Conservation (phyloP, 2,329 filamentous ascomycete species). For the Hymenoscyphus fructigenus region DNA sequence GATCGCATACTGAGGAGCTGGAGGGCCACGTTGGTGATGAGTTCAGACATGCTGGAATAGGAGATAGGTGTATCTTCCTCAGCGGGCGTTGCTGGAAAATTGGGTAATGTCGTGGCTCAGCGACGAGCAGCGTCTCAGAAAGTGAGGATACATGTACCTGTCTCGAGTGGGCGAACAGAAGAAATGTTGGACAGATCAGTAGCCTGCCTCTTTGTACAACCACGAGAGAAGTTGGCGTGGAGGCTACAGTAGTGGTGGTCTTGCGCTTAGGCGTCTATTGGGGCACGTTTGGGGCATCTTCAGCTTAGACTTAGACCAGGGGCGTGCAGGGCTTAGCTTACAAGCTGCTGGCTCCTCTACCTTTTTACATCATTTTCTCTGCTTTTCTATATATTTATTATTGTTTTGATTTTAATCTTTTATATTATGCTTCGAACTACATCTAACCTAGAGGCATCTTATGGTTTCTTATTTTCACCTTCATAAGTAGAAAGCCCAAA, state of each 20-base stretch:
- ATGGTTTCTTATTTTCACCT: too few species aligned
- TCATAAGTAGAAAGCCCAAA: too few species aligned
- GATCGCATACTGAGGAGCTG: conserved; percentile 37
- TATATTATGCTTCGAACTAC: too few species aligned
- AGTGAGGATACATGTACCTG: conserved; percentile 37
- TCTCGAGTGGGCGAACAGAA: not conserved
- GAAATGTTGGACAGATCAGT: not conserved
- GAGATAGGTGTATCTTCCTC: not conserved
- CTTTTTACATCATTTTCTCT: too few species aligned
- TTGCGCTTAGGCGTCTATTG: conserved; percentile 1
- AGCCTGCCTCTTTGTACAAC: not conserved
- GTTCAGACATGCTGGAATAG: conserved; percentile 29
- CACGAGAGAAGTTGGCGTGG: not conserved
- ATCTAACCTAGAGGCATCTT: too few species aligned
- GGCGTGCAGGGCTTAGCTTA: not conserved
- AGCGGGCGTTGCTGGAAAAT: conserved; percentile 5
- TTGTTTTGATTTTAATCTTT: too few species aligned
- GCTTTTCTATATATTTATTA: too few species aligned
- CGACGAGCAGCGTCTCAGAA: conserved; percentile 31
- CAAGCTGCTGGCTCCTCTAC: too few species aligned
- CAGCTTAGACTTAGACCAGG: not conserved
- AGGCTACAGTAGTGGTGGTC: not conserved
- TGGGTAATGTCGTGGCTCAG: conserved; percentile 31
- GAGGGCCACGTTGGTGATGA: conserved; percentile 31
- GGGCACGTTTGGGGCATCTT: not conserved